Base-by-base conservation (phyloP, 1,284 basidiomycete genomes). In the Malassezia yamatoensis region DNA sequence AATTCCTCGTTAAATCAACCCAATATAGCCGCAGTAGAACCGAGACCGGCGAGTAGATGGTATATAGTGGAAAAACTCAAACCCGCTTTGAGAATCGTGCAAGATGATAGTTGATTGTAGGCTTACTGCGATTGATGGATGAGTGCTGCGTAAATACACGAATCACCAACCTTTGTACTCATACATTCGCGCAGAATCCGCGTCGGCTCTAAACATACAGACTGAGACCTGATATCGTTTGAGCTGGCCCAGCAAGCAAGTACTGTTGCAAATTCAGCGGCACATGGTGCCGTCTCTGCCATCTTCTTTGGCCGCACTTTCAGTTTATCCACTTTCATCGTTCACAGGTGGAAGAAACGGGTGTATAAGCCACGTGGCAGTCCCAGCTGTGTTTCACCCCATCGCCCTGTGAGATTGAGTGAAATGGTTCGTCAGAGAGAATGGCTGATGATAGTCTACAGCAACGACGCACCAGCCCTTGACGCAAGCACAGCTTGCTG, bases 181-280 rank as follows among this genome's bases (percentile, higher is more conserved):
- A 96, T 93, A 79, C 90, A 96, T 34, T 83, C 80, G 68, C 86
- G 86, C 56, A 94, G 77, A 20, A 78, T 76, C 62, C 83, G 78
- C 0, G 89, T 85, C 15, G 81, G 78, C 13, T 81, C 79, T 55
- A 81, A 80, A 75, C 90, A 96, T 1, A 79, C 78, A 11, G 67
- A 65, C 10, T 79, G 78, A 20, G 83, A 84, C 64, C 81, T 80
- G 33, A 86, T 62, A 75, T 94, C 89, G 33, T 80, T 79, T 3
- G 83, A 81, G 15, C 85, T 83, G n/a, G 90, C 88, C 87, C 88
- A 93, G 77, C 90, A 96, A 44, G 84, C 83, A 37, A 96, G 82
- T 84, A 96, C 87, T 49, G 83, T 78, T 11, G 84, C 80, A 55
- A 94, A 80, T 75, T 90, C 85, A 24, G 82, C 77, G 13, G 83